Evolutionary conservation across 352 stramenopile genomes (phyloP), one percentile per base, ranked within the genome.

Genomic region (Phytophthora fragariaefolia): DNA sequence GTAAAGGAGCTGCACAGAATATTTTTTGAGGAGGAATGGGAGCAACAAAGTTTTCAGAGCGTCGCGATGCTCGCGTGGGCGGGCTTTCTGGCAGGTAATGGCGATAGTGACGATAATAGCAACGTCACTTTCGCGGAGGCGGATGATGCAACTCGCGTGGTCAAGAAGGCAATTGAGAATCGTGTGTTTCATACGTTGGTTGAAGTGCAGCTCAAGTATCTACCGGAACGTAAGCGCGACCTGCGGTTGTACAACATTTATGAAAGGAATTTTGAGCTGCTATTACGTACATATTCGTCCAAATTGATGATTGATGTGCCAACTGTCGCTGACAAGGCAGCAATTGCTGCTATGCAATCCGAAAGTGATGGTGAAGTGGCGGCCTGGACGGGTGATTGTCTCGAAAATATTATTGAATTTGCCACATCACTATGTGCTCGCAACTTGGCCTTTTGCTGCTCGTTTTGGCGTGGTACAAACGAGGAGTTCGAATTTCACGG

Each of bases 301-400:
- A 83, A 83, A 48, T 73, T 94, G 34, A 89, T 93, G 82, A 80
- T 92, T n/a, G 82, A 91, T 48, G 82, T 93, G 42, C 85, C 85
- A 17, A 93, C 85, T 3, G 43, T 92, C 12, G 82, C 83, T 26
- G 85, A 93, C 58, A 87, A 92, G 63, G 78, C 76, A 4, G 79
- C 77, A 10, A 54, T 92, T 27, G 69, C 81, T 28, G 83, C 82
- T 49, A 87, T 92, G 77, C 80, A 92, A 63, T 76, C 82, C 0
- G 83, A 93, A 62, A 87, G 69, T 38, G 71, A 81, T 22, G 82
- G 69, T 12, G 83, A 90, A 61, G 68, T 89, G 18, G 71, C 58
- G 1, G 71, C 72, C 4, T 94, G 85, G 85, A 83, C 76, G 8
- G 86, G 86, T 15, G 86, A 94, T 62, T 92, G 86, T 26, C 66